These are phyloP conservation scores for Cordia subcordata DNA, from an alignment of 257 asterid genomes.

Conservation along the genomic window DNA sequence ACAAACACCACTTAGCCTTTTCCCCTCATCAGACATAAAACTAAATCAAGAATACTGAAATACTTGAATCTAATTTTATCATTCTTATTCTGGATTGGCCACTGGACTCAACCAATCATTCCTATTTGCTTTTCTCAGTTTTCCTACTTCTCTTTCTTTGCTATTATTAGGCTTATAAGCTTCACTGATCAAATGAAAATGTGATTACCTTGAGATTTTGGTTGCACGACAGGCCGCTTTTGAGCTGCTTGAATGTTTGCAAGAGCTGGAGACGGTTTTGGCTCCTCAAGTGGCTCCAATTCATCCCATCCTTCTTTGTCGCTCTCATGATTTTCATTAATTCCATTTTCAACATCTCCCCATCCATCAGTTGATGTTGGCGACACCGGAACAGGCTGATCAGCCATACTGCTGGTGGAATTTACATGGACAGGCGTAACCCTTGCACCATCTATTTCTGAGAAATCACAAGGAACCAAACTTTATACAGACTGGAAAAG, in stretches of 20 bases:
- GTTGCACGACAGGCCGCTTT: conserved; percentile 65
- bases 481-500: conserved; percentile 12
- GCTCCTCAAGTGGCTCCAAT: conserved; percentile 80
- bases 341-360: conserved; percentile 90
- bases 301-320: conserved; percentile 96
- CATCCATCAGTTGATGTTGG: conserved; percentile 88
- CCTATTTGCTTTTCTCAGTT: no score
- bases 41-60: no score
- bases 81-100: no score
- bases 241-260: conserved; percentile 93
- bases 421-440: conserved; percentile 43
- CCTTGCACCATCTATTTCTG: conserved; percentile 44
- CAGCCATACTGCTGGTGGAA: conserved; percentile 47
- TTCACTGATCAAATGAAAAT: no score
- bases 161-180: background rate
- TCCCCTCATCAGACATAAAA: no score
- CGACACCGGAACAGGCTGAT: conserved; percentile 53
- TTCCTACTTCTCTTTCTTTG: no score
- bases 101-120: no score
- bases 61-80: no score
- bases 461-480: conserved; percentile 23
- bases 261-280: conserved; percentile 69
- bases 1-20: no score
- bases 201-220: conserved; percentile 63
- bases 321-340: conserved; percentile 42